phyloP scores from a whole-genome alignment of 2,329 filamentous ascomycete genomes.

The Pseudogymnoascus sp. region DNA sequence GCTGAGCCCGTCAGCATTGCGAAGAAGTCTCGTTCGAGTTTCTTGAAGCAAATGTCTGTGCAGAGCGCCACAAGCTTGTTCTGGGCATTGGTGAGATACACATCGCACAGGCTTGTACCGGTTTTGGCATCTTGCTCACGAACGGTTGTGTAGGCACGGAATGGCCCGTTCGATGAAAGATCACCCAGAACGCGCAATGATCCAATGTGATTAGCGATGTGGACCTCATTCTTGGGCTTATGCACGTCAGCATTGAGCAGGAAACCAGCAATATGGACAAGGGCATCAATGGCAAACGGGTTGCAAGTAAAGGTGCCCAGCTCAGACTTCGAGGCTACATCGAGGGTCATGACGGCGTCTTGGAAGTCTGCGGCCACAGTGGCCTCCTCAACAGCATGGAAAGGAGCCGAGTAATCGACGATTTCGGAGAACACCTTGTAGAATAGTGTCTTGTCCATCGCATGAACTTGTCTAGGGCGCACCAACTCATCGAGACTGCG shows the following conservation, averaged over 20 bases:
- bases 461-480: background rate
- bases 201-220: slow-evolving; percentile 54
- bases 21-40: background rate
- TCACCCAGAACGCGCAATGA: slow-evolving; percentile 32
- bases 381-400: slow-evolving; percentile 26
- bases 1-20: background rate
- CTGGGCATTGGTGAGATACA: background rate
- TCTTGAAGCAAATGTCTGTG: background rate
- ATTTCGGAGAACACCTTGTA: slow-evolving; percentile 27
- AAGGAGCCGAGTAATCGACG: slow-evolving; percentile 24
- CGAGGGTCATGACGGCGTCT: background rate
- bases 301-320: slow-evolving; percentile 45
- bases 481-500: background rate
- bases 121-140: background rate
- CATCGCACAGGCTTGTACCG: background rate
- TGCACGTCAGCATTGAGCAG: slow-evolving; percentile 49
- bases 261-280: slow-evolving; percentile 51
- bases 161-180: background rate
- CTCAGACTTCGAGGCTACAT: background rate
- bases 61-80: background rate
- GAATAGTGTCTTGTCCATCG: slow-evolving; percentile 11
- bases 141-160: background rate
- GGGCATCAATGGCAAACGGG: slow-evolving; percentile 51
- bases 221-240: slow-evolving; percentile 47
- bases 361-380: slow-evolving; percentile 14